phyloP scores from a whole-genome alignment of 1,284 basidiomycete species.

The Mycena citricolor region DNA sequence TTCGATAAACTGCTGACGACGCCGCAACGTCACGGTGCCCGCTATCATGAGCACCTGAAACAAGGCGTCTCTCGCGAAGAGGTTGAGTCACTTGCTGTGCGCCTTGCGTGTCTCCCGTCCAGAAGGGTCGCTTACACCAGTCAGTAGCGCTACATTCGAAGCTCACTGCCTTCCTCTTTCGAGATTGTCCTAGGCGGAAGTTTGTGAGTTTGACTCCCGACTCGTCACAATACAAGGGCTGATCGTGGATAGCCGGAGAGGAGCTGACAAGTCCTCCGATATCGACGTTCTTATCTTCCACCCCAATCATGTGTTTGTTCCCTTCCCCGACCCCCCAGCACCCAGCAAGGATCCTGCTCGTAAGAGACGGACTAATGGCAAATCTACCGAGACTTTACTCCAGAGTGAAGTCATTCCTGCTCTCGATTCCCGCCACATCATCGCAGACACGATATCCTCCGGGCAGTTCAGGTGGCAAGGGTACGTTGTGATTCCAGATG shows the following conservation, averaged over 20 bases:
- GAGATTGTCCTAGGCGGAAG: constrained; percentile 46
- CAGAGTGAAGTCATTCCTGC: constrained; percentile 37
- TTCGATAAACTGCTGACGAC: constrained; percentile 38
- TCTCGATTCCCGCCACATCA: constrained; percentile 42
- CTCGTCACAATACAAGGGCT: too few relatives aligned
- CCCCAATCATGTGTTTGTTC: constrained; percentile 38
- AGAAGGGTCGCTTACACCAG: neutral
- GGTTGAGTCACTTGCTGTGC: constrained; percentile 43
- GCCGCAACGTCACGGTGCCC: constrained; percentile 37
- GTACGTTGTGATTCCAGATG: constrained; percentile 45
- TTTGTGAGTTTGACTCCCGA: constrained; percentile 43
- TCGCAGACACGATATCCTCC: constrained; percentile 34
- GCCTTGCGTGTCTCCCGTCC: constrained; percentile 12
- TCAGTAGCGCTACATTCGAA: constrained; percentile 42
- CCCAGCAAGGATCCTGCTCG: constrained; percentile 3
- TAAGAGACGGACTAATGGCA: constrained; percentile 12
- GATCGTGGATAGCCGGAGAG: constrained; percentile 54
- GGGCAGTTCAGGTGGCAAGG: constrained; percentile 47
- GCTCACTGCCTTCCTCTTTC: constrained; percentile 44
- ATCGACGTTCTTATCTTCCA: constrained; percentile 46
- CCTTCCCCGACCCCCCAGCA: constrained; percentile 29
- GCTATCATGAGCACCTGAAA: constrained; percentile 40
- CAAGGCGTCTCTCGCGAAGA: constrained; percentile 38
- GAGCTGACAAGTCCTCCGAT: constrained; percentile 32
- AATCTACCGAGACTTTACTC: constrained; percentile 30